phyloP scores from a whole-genome alignment of 495 filamentous ascomycete species.

The Penicillium alfredii region DNA sequence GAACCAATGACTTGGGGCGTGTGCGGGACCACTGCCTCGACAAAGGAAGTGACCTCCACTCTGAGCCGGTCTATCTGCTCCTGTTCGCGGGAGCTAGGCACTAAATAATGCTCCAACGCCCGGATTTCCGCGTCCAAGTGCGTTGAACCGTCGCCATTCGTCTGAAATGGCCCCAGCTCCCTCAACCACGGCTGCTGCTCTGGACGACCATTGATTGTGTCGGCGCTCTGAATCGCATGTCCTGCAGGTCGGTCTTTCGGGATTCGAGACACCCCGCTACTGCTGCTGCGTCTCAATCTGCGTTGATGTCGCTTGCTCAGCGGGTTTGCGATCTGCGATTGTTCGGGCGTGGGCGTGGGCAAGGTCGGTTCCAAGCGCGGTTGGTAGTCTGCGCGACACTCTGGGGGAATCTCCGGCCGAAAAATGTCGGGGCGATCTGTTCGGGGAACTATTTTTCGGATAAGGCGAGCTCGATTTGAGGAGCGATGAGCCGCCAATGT shows the following conservation, averaged over 20 bases:
- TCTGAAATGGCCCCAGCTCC: constrained; percentile 4
- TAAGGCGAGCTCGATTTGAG: constrained; percentile 38
- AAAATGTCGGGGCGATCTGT: constrained; percentile 13
- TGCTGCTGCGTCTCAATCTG: no score
- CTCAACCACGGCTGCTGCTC: constrained; percentile 31
- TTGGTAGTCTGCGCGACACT: constrained; percentile 17
- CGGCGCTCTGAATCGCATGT: constrained; percentile 15
- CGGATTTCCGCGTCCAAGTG: constrained; percentile 42
- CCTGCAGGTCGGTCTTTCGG: not conserved
- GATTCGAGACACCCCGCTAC: no score
- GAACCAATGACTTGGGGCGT: constrained; percentile 47
- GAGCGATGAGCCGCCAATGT: constrained; percentile 50
- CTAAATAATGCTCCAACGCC: constrained; percentile 41
- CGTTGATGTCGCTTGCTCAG: constrained; percentile 6
- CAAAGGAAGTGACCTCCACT: constrained; percentile 17
- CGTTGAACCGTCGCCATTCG: constrained; percentile 12
- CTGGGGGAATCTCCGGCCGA: constrained; percentile 17
- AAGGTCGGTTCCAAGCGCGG: constrained; percentile 7
- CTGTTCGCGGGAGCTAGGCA: constrained; percentile 30
- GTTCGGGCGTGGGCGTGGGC: not conserved
- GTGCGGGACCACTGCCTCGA: constrained; percentile 18
- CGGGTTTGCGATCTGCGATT: constrained; percentile 1
- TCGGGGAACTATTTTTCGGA: constrained; percentile 30
- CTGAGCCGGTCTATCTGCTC: constrained; percentile 21
- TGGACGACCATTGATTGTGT: constrained; percentile 5